Evolutionary conservation across 164 flowering plant genomes (phyloP).

Genomic region (Malania oleifera): DNA sequence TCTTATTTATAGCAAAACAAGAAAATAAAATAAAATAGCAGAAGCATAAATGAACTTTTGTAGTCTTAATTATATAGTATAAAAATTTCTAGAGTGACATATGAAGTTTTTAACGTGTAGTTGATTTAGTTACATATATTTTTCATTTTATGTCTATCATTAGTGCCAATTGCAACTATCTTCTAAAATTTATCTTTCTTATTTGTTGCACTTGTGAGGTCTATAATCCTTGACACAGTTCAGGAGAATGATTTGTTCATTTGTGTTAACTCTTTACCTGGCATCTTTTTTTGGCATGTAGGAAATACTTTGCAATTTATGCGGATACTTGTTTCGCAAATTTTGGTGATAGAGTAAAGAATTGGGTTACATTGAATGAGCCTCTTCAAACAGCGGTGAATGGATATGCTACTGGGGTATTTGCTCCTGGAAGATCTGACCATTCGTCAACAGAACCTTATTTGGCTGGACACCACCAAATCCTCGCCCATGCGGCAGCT

Average conservation of each 20-base stretch:
- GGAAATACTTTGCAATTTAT: conserved; percentile 71
- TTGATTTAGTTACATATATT: no score
- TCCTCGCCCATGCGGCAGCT: conserved; percentile 86
- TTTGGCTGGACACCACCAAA: conserved; percentile 77
- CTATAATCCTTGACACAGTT: no score
- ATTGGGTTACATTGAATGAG: conserved; percentile 86
- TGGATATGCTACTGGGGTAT: conserved; percentile 62
- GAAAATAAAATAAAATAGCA: no score
- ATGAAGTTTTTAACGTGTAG: no score
- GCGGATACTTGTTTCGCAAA: conserved; percentile 86
- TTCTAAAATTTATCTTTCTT: no score
- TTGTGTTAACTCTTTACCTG: neutral
- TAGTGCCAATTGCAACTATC: neutral
- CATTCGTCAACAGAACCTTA: conserved; percentile 60
- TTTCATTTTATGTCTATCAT: neutral
- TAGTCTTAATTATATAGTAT: no score
- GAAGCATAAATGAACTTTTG: no score
- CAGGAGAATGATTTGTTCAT: no score
- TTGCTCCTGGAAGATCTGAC: conserved; percentile 87
- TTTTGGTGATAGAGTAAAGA: conserved; percentile 92
- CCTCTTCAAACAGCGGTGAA: conserved; percentile 85
- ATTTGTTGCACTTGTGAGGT: no score
- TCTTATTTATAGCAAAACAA: no score
- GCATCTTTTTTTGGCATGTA: conserved; percentile 24
- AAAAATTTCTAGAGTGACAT: no score